Percentiles rank a stretch among this genome's conserved stretches.
Evolutionary conservation across 2,329 filamentous ascomycete genomes (phyloP).

Genomic region (Diaporthe nobilis): DNA sequence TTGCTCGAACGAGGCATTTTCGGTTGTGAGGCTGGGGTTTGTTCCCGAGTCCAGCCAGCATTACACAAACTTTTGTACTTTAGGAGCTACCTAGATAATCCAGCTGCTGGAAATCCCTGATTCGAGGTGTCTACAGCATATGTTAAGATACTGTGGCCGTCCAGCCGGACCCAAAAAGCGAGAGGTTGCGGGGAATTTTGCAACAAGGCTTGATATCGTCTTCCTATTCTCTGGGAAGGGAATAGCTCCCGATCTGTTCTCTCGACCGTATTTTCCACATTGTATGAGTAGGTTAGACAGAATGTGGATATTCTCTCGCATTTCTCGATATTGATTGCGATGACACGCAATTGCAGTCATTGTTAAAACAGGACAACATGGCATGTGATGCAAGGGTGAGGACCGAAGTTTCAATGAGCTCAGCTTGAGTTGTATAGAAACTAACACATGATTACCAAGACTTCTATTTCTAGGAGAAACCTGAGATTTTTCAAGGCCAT

Average conservation of each 20-base stretch:
- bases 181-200: no score
- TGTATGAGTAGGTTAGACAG: no score
- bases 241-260: no score
- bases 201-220: no score
- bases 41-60: background rate
- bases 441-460: background rate
- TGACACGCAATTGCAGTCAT: background rate
- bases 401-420: background rate
- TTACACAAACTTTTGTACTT: background rate
- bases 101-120: background rate
- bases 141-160: no score
- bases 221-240: no score
- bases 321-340: background rate
- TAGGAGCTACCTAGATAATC: background rate
- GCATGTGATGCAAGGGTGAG: background rate
- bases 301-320: no score
- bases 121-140: no score
- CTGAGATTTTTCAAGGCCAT: background rate
- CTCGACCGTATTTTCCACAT: background rate
- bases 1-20: background rate
- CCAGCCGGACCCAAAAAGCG: no score
- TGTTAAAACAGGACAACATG: background rate
- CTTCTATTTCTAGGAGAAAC: background rate
- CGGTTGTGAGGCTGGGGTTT: background rate
- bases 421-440: background rate